Percentiles rank a stretch among this genome's conserved stretches.
Conservation (phyloP, 306 rosid genomes). For the Mimosa bimucronata region DNA sequence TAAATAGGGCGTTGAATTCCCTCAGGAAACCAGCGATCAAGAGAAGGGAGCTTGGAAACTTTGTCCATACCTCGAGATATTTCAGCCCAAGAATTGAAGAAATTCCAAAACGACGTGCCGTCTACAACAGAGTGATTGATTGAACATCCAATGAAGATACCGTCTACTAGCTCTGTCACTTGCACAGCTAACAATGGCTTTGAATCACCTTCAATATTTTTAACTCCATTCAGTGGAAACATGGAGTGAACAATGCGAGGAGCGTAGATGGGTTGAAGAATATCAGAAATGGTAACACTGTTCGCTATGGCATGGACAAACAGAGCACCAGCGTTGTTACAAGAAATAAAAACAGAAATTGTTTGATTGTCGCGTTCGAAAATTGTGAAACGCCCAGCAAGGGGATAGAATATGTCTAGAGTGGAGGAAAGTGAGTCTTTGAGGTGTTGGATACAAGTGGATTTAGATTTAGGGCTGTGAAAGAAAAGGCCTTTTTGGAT, state of each 20-base stretch:
- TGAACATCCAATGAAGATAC: slow-evolving; percentile 34
- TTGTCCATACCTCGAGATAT: too few relatives aligned
- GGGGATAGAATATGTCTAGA: slow-evolving; percentile 36
- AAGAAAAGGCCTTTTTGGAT: slow-evolving; percentile 53
- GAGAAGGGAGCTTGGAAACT: too few relatives aligned
- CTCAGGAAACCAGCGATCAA: too few relatives aligned
- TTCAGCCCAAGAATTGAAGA: too few relatives aligned
- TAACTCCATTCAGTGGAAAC: slow-evolving; percentile 19
- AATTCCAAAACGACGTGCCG: too few relatives aligned
- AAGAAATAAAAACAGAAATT: slow-evolving; percentile 22
- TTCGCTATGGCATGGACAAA: slow-evolving; percentile 41
- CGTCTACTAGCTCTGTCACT: slow-evolving; percentile 42
- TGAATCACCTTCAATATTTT: slow-evolving; percentile 4
- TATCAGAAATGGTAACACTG: slow-evolving; percentile 1
- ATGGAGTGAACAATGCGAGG: slow-evolving; percentile 35
- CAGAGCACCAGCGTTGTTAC: slow-evolving; percentile 35
- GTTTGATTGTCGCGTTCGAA: too few relatives aligned
- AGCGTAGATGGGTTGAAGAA: slow-evolving; percentile 16
- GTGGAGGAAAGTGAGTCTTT: slow-evolving; percentile 42
- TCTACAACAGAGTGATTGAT: slow-evolving; percentile 4
- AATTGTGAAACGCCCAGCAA: slow-evolving; percentile 36
- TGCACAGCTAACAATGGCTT: slow-evolving; percentile 39
- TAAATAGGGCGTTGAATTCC: too few relatives aligned
- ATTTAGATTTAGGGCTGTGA: slow-evolving; percentile 5
- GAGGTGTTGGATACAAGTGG: not conserved